Base-by-base conservation (phyloP, 1,139 yeast species). In the Kazachstania sp. region DNA sequence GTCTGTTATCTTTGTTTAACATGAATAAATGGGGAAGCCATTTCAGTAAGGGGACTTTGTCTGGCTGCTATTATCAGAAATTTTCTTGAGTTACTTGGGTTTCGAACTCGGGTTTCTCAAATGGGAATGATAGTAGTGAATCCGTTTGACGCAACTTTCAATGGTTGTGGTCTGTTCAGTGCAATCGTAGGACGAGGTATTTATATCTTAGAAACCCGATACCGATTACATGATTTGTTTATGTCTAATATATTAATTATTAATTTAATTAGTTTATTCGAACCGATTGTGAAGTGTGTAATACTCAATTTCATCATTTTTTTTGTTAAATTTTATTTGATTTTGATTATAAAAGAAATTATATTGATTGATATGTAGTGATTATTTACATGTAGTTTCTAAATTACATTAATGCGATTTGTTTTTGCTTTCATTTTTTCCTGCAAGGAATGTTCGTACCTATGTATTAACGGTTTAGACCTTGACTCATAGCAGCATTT, bases 401-500 rank as follows among this genome's bases (percentile, higher is more conserved):
- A 40, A 31, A 26, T 38, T 13, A 26, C n/a, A 26, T 32, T 23
- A 23, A 23, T 23, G 28, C 28, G 28, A 23, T 23, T n/a, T n/a
- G n/a, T n/a, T n/a, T n/a, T n/a, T n/a, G n/a, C n/a, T n/a, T n/a
- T n/a, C n/a, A n/a, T n/a, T n/a, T n/a, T n/a, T n/a, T n/a, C n/a
- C n/a, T n/a, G n/a, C n/a, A n/a, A n/a, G n/a, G n/a, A n/a, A n/a
- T n/a, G n/a, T n/a, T n/a, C n/a, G n/a, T n/a, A n/a, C 15, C 7
- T 12, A 15, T 18, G 1, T 15, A 26, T 45, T 51, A 60, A 48
- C 63, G 62, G 34, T 58, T 43, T 3, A 54, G 43, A 44, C 55
- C 54, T 60, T 75, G 75, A 61, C 75, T 73, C 64, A 75, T 60
- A 39, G 73, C 67, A 50, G 78, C 79, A 59, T 90, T 92, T 71